phyloP scores from a whole-genome alignment of 1,284 basidiomycete species.

The Gomphus bonarii region DNA sequence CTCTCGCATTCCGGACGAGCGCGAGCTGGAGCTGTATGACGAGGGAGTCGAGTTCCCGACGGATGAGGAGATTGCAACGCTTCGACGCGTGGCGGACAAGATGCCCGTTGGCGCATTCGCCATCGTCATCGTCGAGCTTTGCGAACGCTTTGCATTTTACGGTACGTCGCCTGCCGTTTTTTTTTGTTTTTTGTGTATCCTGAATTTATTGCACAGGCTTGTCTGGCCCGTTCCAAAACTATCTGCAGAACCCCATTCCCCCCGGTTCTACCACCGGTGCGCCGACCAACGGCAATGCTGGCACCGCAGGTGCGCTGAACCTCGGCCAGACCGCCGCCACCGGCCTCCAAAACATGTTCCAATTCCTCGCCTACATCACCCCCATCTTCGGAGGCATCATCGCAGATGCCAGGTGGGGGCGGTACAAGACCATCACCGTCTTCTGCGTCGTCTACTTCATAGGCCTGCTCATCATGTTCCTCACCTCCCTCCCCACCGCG shows the following conservation, averaged over 20 bases:
- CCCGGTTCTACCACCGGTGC: slow-evolving; percentile 59
- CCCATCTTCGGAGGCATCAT: slow-evolving; percentile 62
- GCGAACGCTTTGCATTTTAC: slow-evolving; percentile 68
- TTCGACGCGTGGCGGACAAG: slow-evolving; percentile 51
- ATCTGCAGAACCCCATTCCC: slow-evolving; percentile 63
- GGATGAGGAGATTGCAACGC: slow-evolving; percentile 49
- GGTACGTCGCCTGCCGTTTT: slow-evolving; percentile 30
- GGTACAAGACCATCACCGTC: slow-evolving; percentile 56
- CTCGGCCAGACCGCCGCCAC: slow-evolving; percentile 55
- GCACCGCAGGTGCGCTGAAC: slow-evolving; percentile 53
- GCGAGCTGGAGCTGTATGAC: slow-evolving; percentile 16
- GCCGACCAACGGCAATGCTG: slow-evolving; percentile 51
- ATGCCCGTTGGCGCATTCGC: slow-evolving; percentile 45
- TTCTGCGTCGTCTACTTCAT: slow-evolving; percentile 23
- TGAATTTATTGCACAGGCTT: slow-evolving; percentile 4
- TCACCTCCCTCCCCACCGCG: slow-evolving; percentile 29
- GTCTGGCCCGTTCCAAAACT: slow-evolving; percentile 43
- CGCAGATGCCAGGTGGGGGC: slow-evolving; percentile 66
- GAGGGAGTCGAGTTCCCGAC: slow-evolving; percentile 57
- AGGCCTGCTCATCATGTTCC: slow-evolving; percentile 29
- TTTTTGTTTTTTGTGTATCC: not conserved
- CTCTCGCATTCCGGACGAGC: not conserved
- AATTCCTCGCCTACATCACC: slow-evolving; percentile 46
- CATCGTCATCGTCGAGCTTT: slow-evolving; percentile 61
- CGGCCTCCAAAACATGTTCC: slow-evolving; percentile 39